phyloP scores from a whole-genome alignment of 1,139 yeast species.

The Pichia terricola region DNA sequence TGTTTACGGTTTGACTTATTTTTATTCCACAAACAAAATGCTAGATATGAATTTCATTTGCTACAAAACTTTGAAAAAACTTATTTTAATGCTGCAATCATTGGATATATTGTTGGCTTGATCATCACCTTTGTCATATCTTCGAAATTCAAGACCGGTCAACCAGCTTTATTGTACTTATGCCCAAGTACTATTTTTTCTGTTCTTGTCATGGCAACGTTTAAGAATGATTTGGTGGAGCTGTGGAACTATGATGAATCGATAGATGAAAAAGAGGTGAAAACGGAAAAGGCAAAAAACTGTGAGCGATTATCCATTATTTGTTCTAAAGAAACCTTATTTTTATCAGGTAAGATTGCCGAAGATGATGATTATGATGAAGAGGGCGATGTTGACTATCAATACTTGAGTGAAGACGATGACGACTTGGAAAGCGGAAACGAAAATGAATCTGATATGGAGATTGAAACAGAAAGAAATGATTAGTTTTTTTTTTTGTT shows the following conservation, averaged over 20 bases:
- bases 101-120: slow-evolving; percentile 39
- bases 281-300: neutral
- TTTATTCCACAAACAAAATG: slow-evolving; percentile 27
- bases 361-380: slow-evolving; percentile 19
- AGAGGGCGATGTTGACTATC: slow-evolving; percentile 16
- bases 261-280: slow-evolving; percentile 15
- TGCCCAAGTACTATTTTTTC: slow-evolving; percentile 42
- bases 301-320: slow-evolving; percentile 11
- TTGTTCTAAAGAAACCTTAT: slow-evolving; percentile 19
- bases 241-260: slow-evolving; percentile 33
- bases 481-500: neutral
- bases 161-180: slow-evolving; percentile 59
- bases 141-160: slow-evolving; percentile 36
- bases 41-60: slow-evolving; percentile 32
- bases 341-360: slow-evolving; percentile 15
- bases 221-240: slow-evolving; percentile 32
- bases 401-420: slow-evolving; percentile 1
- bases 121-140: slow-evolving; percentile 33
- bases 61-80: slow-evolving; percentile 31
- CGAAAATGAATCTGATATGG: neutral
- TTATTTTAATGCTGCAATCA: slow-evolving; percentile 36
- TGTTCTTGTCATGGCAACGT: slow-evolving; percentile 25
- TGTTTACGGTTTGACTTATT: slow-evolving; percentile 42
- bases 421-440: slow-evolving; percentile 5
- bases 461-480: slow-evolving; percentile 3